Base-by-base conservation (phyloP, 106 monocot genomes). In the Chionographis japonica region DNA sequence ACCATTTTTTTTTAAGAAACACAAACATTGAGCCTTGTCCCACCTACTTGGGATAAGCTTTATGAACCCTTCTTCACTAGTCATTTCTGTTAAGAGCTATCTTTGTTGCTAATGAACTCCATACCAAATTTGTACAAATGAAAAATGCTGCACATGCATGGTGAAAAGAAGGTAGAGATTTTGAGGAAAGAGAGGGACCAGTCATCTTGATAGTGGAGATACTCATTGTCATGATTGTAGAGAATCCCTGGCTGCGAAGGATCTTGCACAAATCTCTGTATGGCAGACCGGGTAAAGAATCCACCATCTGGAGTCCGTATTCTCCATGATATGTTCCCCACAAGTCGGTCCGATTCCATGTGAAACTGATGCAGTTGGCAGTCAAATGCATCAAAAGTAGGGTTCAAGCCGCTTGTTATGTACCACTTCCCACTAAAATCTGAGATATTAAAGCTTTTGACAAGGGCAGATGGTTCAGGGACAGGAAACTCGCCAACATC, bases 121-220 rank as follows among this genome's bases (percentile, higher is more conserved):
- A 27, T 27, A 27, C 27, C 27, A 27, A 27, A 27, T 27, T 27
- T 27, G 27, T 27, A 27, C 27, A 0, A 27, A 1, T 27, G 27
- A 27, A 27, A 27, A 27, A 27, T 27, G 27, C 1, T 27, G 1
- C 27, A 27, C 27, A 27, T 27, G 27, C 27, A 27, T 27, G 46
- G 46, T 6, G 9, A 46, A 46, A 50, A 42, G 41, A 19, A 37
- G 14, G 57, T 50, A 40, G 14, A 10, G 2, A 38, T 12, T 37
- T 10, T 27, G 40, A 42, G 43, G 18, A 41, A 27, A 75, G 67
- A 67, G 50, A 35, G n/a, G 59, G 15, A 95, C 95, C 95, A 95
- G 78, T 95, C 95, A 92, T 95, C 95, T 84, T 95, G 89, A 62
- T 95, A 95, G 69, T 95, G 92, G 68, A 95, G 86, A 68, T 89